phyloP scores from a whole-genome alignment of 2,329 filamentous ascomycete species.

The Fusarium udum region DNA sequence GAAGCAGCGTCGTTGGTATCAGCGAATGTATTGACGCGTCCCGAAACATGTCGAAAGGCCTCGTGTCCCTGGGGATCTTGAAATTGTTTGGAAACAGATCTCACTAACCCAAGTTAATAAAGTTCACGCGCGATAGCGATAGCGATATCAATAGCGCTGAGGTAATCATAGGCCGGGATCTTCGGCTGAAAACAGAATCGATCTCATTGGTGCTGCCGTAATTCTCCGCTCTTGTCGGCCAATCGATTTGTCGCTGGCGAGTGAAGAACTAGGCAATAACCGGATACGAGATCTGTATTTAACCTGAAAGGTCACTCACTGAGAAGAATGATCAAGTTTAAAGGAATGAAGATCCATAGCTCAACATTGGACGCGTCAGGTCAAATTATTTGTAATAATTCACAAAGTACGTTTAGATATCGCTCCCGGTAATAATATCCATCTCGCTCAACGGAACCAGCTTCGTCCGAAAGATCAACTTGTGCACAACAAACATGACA shows the following conservation, averaged over 20 bases:
- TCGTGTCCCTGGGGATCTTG: background rate
- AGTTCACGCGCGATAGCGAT: conserved; percentile 10
- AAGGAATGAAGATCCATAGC: background rate
- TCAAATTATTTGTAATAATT: background rate
- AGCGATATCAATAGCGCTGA: background rate
- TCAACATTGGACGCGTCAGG: too few species aligned
- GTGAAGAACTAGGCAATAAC: background rate
- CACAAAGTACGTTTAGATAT: background rate
- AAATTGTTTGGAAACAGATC: conserved; percentile 9
- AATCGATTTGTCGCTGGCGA: background rate
- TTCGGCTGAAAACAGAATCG: background rate
- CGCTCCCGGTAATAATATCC: conserved; percentile 9
- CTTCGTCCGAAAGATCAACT: conserved; percentile 29
- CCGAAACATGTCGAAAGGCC: conserved; percentile 10
- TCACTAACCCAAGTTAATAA: background rate
- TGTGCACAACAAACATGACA: conserved; percentile 28
- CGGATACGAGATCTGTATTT: background rate
- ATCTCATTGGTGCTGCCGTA: conserved; percentile 7
- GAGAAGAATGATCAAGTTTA: background rate
- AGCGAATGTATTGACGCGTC: background rate
- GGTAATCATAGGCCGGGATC: conserved; percentile 23
- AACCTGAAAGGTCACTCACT: background rate
- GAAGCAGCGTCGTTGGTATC: conserved; percentile 3
- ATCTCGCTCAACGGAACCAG: conserved; percentile 8
- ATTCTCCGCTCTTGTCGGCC: background rate